Conservation (phyloP, 495 filamentous ascomycete genomes). For the Penicillium chermesinum region DNA sequence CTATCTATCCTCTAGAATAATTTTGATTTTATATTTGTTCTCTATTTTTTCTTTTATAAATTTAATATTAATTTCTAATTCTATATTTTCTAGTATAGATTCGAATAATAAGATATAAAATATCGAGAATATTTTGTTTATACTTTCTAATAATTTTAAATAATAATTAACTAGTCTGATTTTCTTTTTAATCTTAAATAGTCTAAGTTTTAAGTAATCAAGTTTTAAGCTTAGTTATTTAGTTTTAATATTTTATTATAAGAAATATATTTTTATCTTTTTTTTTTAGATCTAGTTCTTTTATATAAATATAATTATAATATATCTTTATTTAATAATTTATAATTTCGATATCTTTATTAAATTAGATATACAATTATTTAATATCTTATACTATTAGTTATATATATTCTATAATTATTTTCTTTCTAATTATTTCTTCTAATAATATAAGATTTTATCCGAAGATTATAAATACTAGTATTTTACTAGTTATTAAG, state of each 20-base stretch:
- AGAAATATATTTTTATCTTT: conserved; percentile 28
- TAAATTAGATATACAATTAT: neutral
- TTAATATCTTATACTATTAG: conserved; percentile 1
- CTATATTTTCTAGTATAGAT: conserved; percentile 3
- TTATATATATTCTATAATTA: neutral
- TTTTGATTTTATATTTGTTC: conserved; percentile 8
- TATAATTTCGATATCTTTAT: conserved; percentile 8
- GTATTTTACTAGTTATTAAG: neutral
- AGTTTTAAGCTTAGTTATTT: conserved; percentile 28
- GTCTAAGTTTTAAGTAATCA: conserved; percentile 23
- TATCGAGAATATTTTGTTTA: conserved; percentile 7
- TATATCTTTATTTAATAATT: conserved; percentile 12
- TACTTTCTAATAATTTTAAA: conserved; percentile 10
- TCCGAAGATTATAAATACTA: conserved; percentile 8
- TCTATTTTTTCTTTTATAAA: conserved; percentile 5
- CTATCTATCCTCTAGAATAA: conserved; percentile 5
- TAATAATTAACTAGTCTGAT: conserved; percentile 7
- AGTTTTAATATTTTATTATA: conserved; percentile 20
- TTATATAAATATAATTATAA: conserved; percentile 12
- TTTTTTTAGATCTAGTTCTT: conserved; percentile 19
- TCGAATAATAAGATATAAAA: conserved; percentile 15
- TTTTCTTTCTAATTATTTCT: conserved; percentile 4
- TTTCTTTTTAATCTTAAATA: conserved; percentile 8
- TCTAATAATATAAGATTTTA: conserved; percentile 5
- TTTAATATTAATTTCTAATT: conserved; percentile 4